A percentile compares a stretch with the other conserved stretches of the same genome.
phyloP scores from a whole-genome alignment of 495 filamentous ascomycete genomes.

The Cercophora newfieldiana region DNA sequence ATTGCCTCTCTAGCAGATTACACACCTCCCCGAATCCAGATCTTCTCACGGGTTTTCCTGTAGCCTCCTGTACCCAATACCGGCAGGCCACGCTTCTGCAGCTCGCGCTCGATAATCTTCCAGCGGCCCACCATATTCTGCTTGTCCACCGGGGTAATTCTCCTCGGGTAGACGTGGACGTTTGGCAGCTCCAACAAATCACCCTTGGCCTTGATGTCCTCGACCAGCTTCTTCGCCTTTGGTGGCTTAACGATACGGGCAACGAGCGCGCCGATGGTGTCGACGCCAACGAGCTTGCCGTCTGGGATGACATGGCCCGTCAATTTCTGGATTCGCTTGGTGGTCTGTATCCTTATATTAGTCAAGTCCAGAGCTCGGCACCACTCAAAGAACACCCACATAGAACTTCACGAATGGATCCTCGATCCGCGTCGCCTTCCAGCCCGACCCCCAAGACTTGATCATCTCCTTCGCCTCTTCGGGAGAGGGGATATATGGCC shows the following conservation, averaged over 20 bases:
- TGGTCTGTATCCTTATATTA: slow-evolving; percentile 49
- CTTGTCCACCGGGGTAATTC: slow-evolving; percentile 65
- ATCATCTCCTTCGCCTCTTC: slow-evolving; percentile 29
- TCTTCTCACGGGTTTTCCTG: slow-evolving; percentile 31
- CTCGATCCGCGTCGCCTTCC: slow-evolving; percentile 56
- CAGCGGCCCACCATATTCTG: slow-evolving; percentile 77
- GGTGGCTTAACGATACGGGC: slow-evolving; percentile 54
- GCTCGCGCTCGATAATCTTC: slow-evolving; percentile 78
- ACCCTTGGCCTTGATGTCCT: slow-evolving; percentile 43
- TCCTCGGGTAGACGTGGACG: slow-evolving; percentile 61
- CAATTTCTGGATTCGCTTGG: slow-evolving; percentile 76
- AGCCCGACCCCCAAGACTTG: slow-evolving; percentile 46
- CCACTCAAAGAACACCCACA: slow-evolving; percentile 37
- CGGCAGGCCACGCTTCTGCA: slow-evolving; percentile 62
- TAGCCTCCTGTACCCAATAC: slow-evolving; percentile 38
- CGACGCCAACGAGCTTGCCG: slow-evolving; percentile 53
- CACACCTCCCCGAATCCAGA: slow-evolving; percentile 27
- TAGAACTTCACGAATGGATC: slow-evolving; percentile 70
- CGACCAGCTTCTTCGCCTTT: slow-evolving; percentile 56
- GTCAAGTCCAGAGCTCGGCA: not conserved
- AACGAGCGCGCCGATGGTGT: slow-evolving; percentile 58
- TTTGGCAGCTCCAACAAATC: slow-evolving; percentile 61
- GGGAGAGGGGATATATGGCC: slow-evolving; percentile 12
- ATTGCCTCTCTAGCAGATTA: not conserved
- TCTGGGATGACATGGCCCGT: slow-evolving; percentile 75